These are phyloP conservation scores for Solanum sitiens DNA, from an alignment of 257 asterid genomes.

Conservation along the genomic window DNA sequence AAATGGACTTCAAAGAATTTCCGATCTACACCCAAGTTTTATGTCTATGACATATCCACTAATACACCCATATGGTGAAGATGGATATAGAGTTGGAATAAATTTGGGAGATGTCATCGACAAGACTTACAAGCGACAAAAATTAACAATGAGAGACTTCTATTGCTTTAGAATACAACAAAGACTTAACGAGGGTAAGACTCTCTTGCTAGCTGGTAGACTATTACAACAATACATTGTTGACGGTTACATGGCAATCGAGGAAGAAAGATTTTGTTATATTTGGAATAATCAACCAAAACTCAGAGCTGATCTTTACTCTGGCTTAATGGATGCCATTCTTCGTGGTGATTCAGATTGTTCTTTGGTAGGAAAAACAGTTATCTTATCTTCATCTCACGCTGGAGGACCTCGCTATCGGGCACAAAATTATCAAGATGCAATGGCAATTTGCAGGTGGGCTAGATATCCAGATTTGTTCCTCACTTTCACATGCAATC, in stretches of 20 bases:
- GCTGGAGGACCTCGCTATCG: neutral
- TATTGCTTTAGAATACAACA: neutral
- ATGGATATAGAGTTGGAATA: neutral
- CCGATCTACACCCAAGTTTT: neutral
- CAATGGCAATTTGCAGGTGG: too few relatives aligned
- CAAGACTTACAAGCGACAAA: neutral
- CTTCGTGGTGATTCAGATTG: neutral
- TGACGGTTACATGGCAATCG: neutral
- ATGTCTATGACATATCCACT: neutral
- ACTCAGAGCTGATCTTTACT: neutral
- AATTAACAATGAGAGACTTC: neutral
- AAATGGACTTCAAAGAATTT: neutral
- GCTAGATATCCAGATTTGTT: too few relatives aligned
- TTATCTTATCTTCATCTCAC: neutral
- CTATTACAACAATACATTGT: neutral
- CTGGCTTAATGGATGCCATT: neutral
- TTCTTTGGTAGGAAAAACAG: too few relatives aligned
- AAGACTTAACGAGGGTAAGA: neutral
- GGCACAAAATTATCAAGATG: neutral
- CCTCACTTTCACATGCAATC: too few relatives aligned
- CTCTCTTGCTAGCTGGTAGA: neutral
- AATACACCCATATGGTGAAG: neutral
- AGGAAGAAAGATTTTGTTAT: neutral
- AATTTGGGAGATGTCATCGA: neutral
- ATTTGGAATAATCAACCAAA: neutral